Conservation (phyloP, 805 yeast species). For the Cyberlindnera mycetangii region DNA sequence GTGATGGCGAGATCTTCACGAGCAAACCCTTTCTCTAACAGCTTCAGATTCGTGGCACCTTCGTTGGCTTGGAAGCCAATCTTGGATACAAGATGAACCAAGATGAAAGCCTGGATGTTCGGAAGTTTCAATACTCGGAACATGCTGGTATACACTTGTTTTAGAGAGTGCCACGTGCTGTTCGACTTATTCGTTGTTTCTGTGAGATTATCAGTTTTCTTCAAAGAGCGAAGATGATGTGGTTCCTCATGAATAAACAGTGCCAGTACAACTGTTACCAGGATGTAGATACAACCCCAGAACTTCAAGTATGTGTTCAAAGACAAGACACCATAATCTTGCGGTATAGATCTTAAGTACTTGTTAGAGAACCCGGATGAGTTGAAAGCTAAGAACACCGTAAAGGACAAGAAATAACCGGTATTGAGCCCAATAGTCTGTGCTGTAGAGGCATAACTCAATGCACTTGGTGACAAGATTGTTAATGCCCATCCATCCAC, state of each 20-base stretch:
- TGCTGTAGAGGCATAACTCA: slow-evolving; percentile 94
- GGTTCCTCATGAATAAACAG: slow-evolving; percentile 73
- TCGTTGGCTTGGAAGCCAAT: slow-evolving; percentile 95
- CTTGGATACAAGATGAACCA: slow-evolving; percentile 76
- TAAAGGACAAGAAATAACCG: slow-evolving; percentile 89
- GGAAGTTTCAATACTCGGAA: slow-evolving; percentile 62
- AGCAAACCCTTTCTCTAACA: slow-evolving; percentile 86
- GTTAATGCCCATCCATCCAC: slow-evolving; percentile 99
- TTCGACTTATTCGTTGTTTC: slow-evolving; percentile 22
- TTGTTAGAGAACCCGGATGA: slow-evolving; percentile 91
- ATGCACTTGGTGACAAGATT: slow-evolving; percentile 68
- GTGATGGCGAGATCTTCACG: slow-evolving; percentile 93
- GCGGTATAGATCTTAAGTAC: slow-evolving; percentile 63
- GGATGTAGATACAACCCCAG: slow-evolving; percentile 72
- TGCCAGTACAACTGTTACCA: slow-evolving; percentile 60
- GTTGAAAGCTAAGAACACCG: slow-evolving; percentile 85
- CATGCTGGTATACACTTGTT: slow-evolving; percentile 63
- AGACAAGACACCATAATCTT: slow-evolving; percentile 62
- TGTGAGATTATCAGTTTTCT: slow-evolving; percentile 30
- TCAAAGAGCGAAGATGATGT: slow-evolving; percentile 35
- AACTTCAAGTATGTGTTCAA: slow-evolving; percentile 72
- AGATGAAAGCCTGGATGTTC: slow-evolving; percentile 69
- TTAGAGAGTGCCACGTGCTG: slow-evolving; percentile 32
- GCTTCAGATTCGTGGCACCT: slow-evolving; percentile 88
- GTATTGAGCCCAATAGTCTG: slow-evolving; percentile 94